Evolutionary conservation across 345 rosid genomes (phyloP).

Genomic region (Cochlearia excelsa): DNA sequence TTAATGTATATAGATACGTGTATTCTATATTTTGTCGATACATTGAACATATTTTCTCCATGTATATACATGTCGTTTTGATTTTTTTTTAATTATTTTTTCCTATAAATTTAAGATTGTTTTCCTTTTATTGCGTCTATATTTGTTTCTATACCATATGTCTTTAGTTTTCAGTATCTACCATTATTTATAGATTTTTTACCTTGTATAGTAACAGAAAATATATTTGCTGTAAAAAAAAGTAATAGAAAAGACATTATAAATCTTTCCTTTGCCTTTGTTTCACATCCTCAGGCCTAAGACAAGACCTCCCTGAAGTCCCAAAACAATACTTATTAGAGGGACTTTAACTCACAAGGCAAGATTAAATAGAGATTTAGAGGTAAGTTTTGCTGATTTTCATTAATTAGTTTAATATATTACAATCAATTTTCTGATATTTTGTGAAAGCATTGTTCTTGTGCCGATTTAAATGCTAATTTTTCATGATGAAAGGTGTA

Average conservation of each 20-base stretch:
- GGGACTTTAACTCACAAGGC: conserved; percentile 15
- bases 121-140: background rate
- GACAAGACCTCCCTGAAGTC: conserved; percentile 6
- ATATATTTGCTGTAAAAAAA: background rate
- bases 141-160: background rate
- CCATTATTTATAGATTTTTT: background rate
- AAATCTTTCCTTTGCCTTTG: conserved; percentile 2
- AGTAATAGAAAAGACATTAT: conserved; percentile 1
- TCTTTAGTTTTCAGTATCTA: background rate
- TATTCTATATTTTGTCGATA: background rate
- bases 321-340: conserved; percentile 3
- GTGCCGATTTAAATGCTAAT: background rate
- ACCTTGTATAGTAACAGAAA: background rate
- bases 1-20: background rate
- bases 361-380: conserved; percentile 21
- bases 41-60: background rate
- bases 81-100: background rate
- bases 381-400: conserved; percentile 21
- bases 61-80: background rate
- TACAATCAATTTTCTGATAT: conserved; percentile 3
- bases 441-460: background rate
- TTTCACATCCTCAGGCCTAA: conserved; percentile 26
- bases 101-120: background rate
- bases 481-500: background rate
- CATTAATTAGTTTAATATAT: background rate